Base-by-base conservation (phyloP, 2,329 filamentous ascomycete species). In the Phialophora macrospora region DNA sequence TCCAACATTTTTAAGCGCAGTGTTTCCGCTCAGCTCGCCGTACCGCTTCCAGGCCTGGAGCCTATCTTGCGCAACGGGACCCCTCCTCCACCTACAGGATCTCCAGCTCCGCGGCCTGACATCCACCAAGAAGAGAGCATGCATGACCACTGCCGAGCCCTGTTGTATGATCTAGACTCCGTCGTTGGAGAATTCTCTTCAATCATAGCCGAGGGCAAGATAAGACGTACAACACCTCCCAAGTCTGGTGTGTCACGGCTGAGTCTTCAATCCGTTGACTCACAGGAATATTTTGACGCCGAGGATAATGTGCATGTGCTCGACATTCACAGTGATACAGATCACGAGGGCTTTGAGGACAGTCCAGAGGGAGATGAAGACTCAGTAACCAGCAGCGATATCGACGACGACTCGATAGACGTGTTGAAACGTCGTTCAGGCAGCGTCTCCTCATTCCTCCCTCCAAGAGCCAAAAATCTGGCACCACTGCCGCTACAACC, bases 261-360 rank as follows among this genome's bases (percentile, higher is more conserved):
- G 73, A 97, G 93, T 74, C 86, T 96, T 61, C 93, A 97, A 68
- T 96, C 93, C 0, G 84, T 88, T 32, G 90, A 91, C 1, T 86
- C 86, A 1, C 91, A 96, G 63, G 94, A 98, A 75, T 99, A 98
- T 79, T 99, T 97, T 73, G 95, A 99, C 76, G 95, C 95, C 0
- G 88, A 90, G 73, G 89, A 87, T 59, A 77, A 75, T 30, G 88
- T 89, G 7, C 88, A 91, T 62, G 82, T 97, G 8, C 82, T 96
- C 68, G 88, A 88, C 56, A 94, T 97, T 66, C 85, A 87, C 66
- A 87, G 85, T 41, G 88, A 86, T 54, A 91, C 87, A 73, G 88
- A 89, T 59, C 90, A 90, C 67, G 86, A 88, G 14, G 82, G 81
- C 14, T 81, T 79, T 2, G 79, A 79, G 26, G 76, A 77, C 17